Conservation (phyloP, 345 rosid species). For the Cardamine occulta region DNA sequence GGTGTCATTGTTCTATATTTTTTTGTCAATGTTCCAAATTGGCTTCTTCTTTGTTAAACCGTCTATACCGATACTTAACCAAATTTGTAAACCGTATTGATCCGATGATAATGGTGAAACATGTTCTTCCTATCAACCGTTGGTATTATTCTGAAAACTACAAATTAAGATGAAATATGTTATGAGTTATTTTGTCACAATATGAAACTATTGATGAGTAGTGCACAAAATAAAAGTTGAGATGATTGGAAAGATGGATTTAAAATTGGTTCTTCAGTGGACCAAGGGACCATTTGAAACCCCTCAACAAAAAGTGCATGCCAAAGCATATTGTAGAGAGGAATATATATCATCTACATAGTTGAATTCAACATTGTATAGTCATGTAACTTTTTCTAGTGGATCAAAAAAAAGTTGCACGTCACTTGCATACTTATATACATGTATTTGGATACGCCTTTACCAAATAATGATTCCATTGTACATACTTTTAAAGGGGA, state of each 20-base stretch:
- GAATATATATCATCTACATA: constrained; percentile 15
- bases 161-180: background rate
- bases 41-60: constrained; percentile 23
- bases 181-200: background rate
- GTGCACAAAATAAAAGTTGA: constrained; percentile 12
- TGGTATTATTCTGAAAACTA: background rate
- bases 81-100: constrained; percentile 30
- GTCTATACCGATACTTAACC: constrained; percentile 17
- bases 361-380: constrained; percentile 31
- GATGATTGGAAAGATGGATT: constrained; percentile 26
- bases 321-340: constrained; percentile 31
- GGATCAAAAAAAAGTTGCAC: constrained; percentile 28
- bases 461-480: constrained; percentile 3
- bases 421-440: constrained; percentile 22
- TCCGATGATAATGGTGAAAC: constrained; percentile 23
- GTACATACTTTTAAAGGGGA: background rate
- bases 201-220: background rate
- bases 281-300: constrained; percentile 32
- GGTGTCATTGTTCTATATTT: constrained; percentile 16
- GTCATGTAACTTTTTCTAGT: constrained; percentile 36
- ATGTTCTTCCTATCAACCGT: background rate
- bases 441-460: constrained; percentile 34
- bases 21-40: constrained; percentile 20
- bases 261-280: constrained; percentile 31
- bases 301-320: constrained; percentile 30